phyloP scores from a whole-genome alignment of 257 asterid genomes.

The Salvia splendens region DNA sequence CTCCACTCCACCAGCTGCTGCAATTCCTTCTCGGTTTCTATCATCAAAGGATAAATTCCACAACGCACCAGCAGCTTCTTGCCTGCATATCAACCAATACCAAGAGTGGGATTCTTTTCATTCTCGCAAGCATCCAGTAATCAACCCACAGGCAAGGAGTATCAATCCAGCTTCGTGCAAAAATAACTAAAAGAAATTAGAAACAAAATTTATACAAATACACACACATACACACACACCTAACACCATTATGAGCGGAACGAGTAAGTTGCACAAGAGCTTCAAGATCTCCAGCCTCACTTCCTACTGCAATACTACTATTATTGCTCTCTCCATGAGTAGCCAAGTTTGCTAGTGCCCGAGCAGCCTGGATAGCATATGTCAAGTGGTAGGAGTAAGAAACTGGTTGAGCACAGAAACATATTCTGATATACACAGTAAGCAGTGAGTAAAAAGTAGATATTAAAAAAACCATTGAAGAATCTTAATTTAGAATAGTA shows the following conservation, averaged over 20 bases:
- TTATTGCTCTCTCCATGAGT: constrained; percentile 85
- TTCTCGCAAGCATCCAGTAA: constrained; percentile 11
- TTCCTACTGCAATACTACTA: constrained; percentile 78
- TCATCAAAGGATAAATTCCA: constrained; percentile 91
- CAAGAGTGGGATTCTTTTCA: background rate
- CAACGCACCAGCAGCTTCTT: constrained; percentile 96
- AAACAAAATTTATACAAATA: background rate
- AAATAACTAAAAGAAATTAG: constrained; percentile 5
- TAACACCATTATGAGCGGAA: constrained; percentile 79
- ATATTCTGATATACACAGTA: background rate
- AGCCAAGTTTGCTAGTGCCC: constrained; percentile 85
- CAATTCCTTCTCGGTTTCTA: constrained; percentile 87
- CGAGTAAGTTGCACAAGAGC: constrained; percentile 80
- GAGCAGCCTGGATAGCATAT: constrained; percentile 62
- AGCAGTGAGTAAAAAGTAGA: background rate
- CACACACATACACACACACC: constrained; percentile 45
- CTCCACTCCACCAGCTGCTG: constrained; percentile 81
- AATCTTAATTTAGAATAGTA: background rate
- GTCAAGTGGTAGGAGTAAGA: background rate
- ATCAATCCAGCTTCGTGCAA: constrained; percentile 8
- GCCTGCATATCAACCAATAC: constrained; percentile 52
- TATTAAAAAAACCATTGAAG: background rate
- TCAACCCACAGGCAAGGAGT: background rate
- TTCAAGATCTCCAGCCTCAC: constrained; percentile 80
- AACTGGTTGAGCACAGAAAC: background rate